Evolutionary conservation across 768 basidiomycete species (phyloP), one percentile per base, ranked within the genome.

Genomic region (Chalciporus piperatus): DNA sequence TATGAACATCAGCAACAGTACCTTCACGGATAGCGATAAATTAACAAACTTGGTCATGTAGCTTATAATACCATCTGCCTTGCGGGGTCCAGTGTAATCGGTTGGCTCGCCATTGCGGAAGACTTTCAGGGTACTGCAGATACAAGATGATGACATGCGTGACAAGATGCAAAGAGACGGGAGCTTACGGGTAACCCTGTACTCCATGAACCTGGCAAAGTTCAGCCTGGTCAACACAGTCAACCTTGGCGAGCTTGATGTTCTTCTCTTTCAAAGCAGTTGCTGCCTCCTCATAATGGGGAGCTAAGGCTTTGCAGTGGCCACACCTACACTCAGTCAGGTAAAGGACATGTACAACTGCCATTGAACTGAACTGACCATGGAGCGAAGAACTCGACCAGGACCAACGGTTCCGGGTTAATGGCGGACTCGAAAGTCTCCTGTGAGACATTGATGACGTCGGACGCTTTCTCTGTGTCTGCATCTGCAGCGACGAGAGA

Each of bases 301-400:
- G 94, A 19, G 92, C 93, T 47, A 97, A 79, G 30, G 92, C 89
- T 65, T 96, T 96, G 79, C 95, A 97, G 74, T 97, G 94, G 41
- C 93, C 92, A 67, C 92, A 95, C 89, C 89, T 90, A 47, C n/a
- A 5, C 22, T 32, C 11, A 8, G 8, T 61, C 2, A 51, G 38
- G 23, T 16, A 14, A 25, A 8, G 17, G 0, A 7, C n/a, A 0
- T 25, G 11, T 22, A 32, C 30, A 5, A 32, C 12, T 32, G 13
- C 30, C 30, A 32, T 12, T 32, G 30, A n/a, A 25, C 43, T 17
- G 16, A 23, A 56, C 65, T 10, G 63, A 89, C 89, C 89, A 92
- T 56, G 89, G 90, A 23, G 91, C 90, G 66, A 91, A 96, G 84
- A 94, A 98, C 77, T 98, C 96, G 55, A 98, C 89, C 27, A 98